phyloP scores from a whole-genome alignment of 768 basidiomycete genomes.

The Podaxis pistillaris region DNA sequence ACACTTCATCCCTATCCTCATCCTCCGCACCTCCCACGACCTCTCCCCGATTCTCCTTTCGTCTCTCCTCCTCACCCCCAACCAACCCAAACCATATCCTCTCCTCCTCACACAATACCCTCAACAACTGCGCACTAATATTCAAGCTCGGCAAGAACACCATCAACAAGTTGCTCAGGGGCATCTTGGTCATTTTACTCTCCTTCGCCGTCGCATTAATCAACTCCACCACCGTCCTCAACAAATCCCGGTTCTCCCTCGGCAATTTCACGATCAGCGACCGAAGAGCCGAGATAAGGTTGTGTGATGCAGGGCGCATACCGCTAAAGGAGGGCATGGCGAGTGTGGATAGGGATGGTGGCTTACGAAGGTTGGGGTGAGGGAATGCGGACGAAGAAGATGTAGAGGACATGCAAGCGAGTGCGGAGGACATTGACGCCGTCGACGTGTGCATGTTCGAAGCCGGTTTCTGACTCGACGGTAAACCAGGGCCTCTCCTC shows the following conservation, averaged over 20 bases:
- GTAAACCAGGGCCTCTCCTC: slow-evolving; percentile 26
- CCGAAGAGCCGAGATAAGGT: slow-evolving; percentile 56
- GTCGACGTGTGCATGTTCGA: slow-evolving; percentile 21
- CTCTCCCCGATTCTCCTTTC: too few relatives aligned
- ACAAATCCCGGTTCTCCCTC: slow-evolving; percentile 77
- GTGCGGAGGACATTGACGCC: background rate
- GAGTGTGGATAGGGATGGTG: slow-evolving; percentile 77
- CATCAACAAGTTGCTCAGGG: slow-evolving; percentile 81
- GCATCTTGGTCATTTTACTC: slow-evolving; percentile 85
- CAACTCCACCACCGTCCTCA: slow-evolving; percentile 77
- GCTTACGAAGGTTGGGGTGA: slow-evolving; percentile 50
- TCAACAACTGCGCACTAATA: slow-evolving; percentile 72
- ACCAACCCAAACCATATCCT: slow-evolving; percentile 52
- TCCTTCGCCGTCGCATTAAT: slow-evolving; percentile 72
- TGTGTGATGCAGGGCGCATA: slow-evolving; percentile 58
- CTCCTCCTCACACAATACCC: slow-evolving; percentile 70
- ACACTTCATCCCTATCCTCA: slow-evolving; percentile 7
- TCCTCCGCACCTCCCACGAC: background rate
- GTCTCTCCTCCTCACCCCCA: slow-evolving; percentile 9
- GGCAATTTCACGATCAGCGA: slow-evolving; percentile 70
- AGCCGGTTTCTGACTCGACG: slow-evolving; percentile 37
- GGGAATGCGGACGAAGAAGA: slow-evolving; percentile 1
- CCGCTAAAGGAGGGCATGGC: slow-evolving; percentile 68
- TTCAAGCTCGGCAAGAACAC: slow-evolving; percentile 86
- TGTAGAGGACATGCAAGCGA: background rate